A percentile compares a stretch with the other conserved stretches of the same genome.
Conservation (phyloP, 2,329 filamentous ascomycete genomes). For the Stromatinia cepivora region DNA sequence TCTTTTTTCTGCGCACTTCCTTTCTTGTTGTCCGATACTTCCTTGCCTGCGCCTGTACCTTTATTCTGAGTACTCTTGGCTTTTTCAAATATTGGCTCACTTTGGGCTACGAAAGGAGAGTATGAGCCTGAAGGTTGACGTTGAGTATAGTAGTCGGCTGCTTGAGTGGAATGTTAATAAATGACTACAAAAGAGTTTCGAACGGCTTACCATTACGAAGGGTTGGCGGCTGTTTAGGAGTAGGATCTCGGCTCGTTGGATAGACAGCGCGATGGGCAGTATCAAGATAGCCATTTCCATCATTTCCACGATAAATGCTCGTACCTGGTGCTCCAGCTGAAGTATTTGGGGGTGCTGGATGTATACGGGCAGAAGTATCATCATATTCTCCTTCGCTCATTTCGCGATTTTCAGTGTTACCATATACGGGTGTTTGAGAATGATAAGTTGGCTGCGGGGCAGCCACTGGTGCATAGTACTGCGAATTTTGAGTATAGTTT, state of each 20-base stretch:
- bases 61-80: conserved; percentile 21
- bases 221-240: conserved; percentile 25
- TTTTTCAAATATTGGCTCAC: conserved; percentile 24
- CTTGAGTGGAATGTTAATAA: conserved; percentile 1
- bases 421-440: conserved; percentile 20
- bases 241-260: conserved; percentile 29
- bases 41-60: not conserved
- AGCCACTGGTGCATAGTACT: conserved; percentile 22
- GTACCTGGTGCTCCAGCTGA: conserved; percentile 27
- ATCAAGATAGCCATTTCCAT: conserved; percentile 32
- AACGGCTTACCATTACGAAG: conserved; percentile 30
- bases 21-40: not conserved
- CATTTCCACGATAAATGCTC: conserved; percentile 39
- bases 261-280: conserved; percentile 34
- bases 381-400: conserved; percentile 68
- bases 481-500: conserved; percentile 32
- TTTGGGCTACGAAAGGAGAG: conserved; percentile 34
- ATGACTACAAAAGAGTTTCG: not conserved
- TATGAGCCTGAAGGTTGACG: conserved; percentile 35
- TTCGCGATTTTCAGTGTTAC: conserved; percentile 68
- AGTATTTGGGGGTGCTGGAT: conserved; percentile 23
- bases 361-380: conserved; percentile 43
- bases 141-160: conserved; percentile 29
- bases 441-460: conserved; percentile 18
- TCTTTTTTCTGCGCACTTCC: conserved; percentile 4